Base-by-base conservation (phyloP, 2,329 filamentous ascomycete genomes). In the Cordyceps fumosorosea region DNA sequence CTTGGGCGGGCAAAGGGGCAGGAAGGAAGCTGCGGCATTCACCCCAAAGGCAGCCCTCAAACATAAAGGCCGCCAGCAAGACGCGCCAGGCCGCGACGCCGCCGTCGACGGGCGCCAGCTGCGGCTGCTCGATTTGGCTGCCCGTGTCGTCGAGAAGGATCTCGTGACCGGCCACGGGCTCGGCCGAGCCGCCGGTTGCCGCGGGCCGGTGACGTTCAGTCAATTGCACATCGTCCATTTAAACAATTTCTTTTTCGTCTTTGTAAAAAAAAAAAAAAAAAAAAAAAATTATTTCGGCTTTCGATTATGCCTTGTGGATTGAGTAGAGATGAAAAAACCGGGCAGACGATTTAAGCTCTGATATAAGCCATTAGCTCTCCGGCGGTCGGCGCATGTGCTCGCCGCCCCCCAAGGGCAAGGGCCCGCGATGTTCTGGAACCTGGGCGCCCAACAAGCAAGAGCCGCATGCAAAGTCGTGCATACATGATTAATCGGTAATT, bases 1-100 rank as follows among this genome's bases (percentile, higher is more conserved):
- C n/a, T n/a, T 32, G 8, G 4, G 29, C 29, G 29, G 29, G 29
- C 29, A 32, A 4, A 32, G 4, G 29, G n/a, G n/a, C n/a, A n/a
- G n/a, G n/a, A n/a, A 6, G 29, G 5, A 7, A 7, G 29, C 29
- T 29, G 29, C 29, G 29, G 29, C 29, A 29, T 7, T 29, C 8
- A 29, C 68, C 68, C 68, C 68, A 69, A 50, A 69, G 65, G 6
- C 68, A 42, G 1, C 66, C 67, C 44, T 69, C 67, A 50, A 69
- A 67, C 29, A 67, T 61, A 22, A 69, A 68, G 10, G 64, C 67
- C 1, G 64, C 67, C 20, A 62, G 56, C n/a, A 69, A 65, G 5
- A 69, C 60, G 3, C 34, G 54, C 68, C 67, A 69, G 22, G 68
- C 67, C 50, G 65, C 67, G 2, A 65, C 22, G 53, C 67, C 65